These are phyloP conservation scores for Elsinoe necatrix DNA, from an alignment of 2,329 filamentous ascomycete genomes.

Conservation along the genomic window DNA sequence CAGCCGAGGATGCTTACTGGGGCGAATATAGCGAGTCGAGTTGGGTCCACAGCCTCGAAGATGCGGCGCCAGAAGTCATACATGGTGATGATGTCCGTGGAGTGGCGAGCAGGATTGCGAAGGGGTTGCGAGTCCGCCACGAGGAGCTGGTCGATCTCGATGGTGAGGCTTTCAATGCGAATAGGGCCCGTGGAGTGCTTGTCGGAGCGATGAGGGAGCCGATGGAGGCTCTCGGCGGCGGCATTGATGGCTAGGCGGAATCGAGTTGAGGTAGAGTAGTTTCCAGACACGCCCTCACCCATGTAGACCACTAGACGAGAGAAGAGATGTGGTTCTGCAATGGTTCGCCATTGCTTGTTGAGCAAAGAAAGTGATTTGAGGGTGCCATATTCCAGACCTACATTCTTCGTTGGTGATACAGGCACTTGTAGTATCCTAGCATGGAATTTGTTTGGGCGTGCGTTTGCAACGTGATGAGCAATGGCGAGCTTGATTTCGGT, in stretches of 20 bases:
- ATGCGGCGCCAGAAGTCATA: slow-evolving; percentile 11
- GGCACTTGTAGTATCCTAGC: not conserved
- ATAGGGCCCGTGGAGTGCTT: not conserved
- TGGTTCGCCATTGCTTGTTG: not conserved
- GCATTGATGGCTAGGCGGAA: not conserved
- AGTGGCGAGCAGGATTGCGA: slow-evolving; percentile 4
- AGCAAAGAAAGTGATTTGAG: not conserved
- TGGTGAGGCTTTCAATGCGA: not conserved
- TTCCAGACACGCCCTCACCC: not conserved
- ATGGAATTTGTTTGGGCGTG: not conserved
- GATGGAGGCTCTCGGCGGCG: not conserved
- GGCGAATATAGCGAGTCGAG: not conserved
- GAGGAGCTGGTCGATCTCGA: slow-evolving; percentile 2
- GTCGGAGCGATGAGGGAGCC: not conserved
- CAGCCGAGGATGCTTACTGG: slow-evolving; percentile 3
- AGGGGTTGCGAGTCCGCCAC: not conserved
- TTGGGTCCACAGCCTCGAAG: slow-evolving; percentile 8
- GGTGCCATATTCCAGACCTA: not conserved
- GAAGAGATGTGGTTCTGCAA: slow-evolving; percentile 2
- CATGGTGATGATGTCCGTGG: slow-evolving; percentile 14
- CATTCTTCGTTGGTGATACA: not conserved
- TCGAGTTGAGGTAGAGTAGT: slow-evolving; percentile 1
- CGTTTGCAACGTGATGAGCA: not conserved
- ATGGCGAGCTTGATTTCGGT: slow-evolving; percentile 10
- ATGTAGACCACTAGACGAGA: not conserved